Evolutionary conservation across 805 yeast genomes (phyloP).

Genomic region (Zygotorulaspora danielsina): DNA sequence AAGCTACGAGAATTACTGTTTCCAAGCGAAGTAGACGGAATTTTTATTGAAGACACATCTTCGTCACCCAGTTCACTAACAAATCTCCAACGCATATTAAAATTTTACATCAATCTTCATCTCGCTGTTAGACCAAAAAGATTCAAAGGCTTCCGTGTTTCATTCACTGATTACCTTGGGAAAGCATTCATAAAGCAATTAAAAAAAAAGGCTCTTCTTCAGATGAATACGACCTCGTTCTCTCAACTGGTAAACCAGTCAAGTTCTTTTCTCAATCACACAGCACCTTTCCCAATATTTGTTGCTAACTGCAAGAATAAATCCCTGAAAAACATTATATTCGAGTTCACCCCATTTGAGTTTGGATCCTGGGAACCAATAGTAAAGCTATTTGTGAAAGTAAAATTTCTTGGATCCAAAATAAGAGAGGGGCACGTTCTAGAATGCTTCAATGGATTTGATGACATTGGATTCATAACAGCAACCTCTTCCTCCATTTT

Average conservation of each 20-base stretch:
- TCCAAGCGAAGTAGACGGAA: constrained; percentile 19
- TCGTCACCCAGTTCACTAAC: constrained; percentile 26
- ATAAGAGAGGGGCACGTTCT: constrained; percentile 43
- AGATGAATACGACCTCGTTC: constrained; percentile 40
- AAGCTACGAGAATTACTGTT: constrained; percentile 18
- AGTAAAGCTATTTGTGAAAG: constrained; percentile 45
- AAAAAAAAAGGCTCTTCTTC: constrained; percentile 33
- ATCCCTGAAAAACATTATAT: constrained; percentile 36
- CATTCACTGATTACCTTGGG: constrained; percentile 69
- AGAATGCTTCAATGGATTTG: constrained; percentile 49
- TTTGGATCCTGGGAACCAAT: constrained; percentile 63
- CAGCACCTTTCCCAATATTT: constrained; percentile 50
- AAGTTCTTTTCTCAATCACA: constrained; percentile 35
- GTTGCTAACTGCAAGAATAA: constrained; percentile 40
- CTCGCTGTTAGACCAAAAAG: constrained; percentile 51
- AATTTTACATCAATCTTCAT: constrained; percentile 51
- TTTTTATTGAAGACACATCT: constrained; percentile 15
- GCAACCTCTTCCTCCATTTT: constrained; percentile 64
- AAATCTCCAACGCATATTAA: constrained; percentile 35
- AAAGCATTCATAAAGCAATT: constrained; percentile 48
- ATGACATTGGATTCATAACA: constrained; percentile 54
- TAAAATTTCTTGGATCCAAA: constrained; percentile 50
- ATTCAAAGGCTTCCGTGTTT: constrained; percentile 48
- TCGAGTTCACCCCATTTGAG: constrained; percentile 62
- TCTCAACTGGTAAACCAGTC: constrained; percentile 26